Base-by-base conservation (phyloP, 768 basidiomycete species). In the Tubosaeta brunneosetosa region DNA sequence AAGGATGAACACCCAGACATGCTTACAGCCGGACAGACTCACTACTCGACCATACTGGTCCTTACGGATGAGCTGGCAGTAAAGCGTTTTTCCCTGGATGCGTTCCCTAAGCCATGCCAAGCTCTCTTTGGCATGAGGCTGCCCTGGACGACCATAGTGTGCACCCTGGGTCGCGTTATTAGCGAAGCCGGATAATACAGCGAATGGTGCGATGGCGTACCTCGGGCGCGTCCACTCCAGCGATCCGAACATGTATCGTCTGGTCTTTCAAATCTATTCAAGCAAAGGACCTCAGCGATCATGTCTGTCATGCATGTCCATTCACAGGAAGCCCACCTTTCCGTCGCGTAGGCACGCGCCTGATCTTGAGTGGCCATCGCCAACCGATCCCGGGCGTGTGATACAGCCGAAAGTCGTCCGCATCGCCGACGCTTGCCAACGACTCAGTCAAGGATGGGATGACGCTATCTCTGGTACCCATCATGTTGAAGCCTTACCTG, bases 161-260 rank as follows among this genome's bases (percentile, higher is more conserved):
- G 84, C 74, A n/a, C 75, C 80, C 90, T 91, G 56, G 25, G 11
- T 9, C 12, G 6, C 14, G 7, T 22, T 31, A 17, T 53, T 8
- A 33, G 47, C 14, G 14, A 17, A 1, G 17, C 2, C 7, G 27
- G 22, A 9, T 2, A 6, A 17, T 17, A 4, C 27, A 7, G 8
- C 7, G 26, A 22, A 16, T 7, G 9, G 5, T 2, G 12, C 3
- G 37, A 19, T 32, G 27, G 50, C 66, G 29, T 59, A 88, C 91
- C 76, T 98, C 94, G 0, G 94, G 94, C 1, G 94, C 94, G 65
- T 98, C 94, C 5, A 93, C 83, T 0, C 91, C 94, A 13, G 90
- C 90, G 27, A 98, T 81, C 13, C 94, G 83, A 27, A 98, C 83
- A 62, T 90, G 86, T 16, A 97, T 74, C 2, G 94, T 97, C 59